A percentile compares a stretch with the other conserved stretches of the same genome.
phyloP scores from a whole-genome alignment of 2,329 filamentous ascomycete genomes.

The Pyrenophora teres region DNA sequence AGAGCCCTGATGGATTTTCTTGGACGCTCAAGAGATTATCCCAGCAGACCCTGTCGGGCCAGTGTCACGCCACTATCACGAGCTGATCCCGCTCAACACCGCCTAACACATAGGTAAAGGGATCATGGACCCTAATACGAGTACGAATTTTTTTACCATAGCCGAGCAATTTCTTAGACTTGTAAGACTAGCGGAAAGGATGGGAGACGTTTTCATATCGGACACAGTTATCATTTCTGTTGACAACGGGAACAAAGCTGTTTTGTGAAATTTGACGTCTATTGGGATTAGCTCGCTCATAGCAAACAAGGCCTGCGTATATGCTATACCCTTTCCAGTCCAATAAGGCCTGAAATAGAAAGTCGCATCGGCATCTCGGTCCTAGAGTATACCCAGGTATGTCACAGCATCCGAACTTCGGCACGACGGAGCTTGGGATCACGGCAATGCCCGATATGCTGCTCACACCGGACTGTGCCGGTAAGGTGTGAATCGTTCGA shows the following conservation, averaged over 20 bases:
- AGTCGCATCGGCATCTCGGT: constrained; percentile 3
- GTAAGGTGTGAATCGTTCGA: constrained; percentile 37
- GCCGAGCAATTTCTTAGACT: constrained; percentile 18
- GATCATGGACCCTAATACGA: neutral
- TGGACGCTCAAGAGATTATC: neutral
- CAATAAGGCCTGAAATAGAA: too few species aligned
- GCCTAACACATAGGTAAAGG: constrained; percentile 15
- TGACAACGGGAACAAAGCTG: too few species aligned
- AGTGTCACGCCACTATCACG: constrained; percentile 28
- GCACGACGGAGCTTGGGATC: constrained; percentile 13
- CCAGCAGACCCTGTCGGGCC: constrained; percentile 5
- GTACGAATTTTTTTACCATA: constrained; percentile 3
- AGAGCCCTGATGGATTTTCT: too few species aligned
- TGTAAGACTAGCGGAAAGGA: constrained; percentile 18
- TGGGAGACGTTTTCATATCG: constrained; percentile 12
- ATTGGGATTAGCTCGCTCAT: neutral
- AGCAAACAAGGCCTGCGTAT: too few species aligned
- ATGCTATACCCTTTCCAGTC: too few species aligned
- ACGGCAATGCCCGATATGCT: constrained; percentile 18
- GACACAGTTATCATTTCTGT: neutral
- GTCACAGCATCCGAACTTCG: constrained; percentile 11
- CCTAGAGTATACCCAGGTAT: constrained; percentile 18
- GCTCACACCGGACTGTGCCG: constrained; percentile 24
- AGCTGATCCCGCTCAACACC: constrained; percentile 7
- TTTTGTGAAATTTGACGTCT: neutral